These are phyloP conservation scores for Waltergamsia citrina DNA, from an alignment of 2,329 filamentous ascomycete genomes.

Conservation along the genomic window DNA sequence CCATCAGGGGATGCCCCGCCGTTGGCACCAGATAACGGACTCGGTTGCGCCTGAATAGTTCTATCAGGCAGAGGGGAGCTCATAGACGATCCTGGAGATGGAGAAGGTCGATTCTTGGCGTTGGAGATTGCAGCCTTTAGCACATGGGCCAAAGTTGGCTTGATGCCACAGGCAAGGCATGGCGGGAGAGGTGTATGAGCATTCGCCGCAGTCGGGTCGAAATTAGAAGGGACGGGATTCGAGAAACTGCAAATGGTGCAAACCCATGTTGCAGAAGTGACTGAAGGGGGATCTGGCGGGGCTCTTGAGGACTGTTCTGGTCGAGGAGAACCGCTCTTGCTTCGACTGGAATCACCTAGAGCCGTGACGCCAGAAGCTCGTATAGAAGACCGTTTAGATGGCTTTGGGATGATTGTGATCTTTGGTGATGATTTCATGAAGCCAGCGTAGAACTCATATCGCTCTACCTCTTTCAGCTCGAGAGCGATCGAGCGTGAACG, in stretches of 20 bases:
- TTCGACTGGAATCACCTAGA: no score
- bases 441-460: slow-evolving; percentile 83
- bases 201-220: slow-evolving; percentile 75
- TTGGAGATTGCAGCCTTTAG: slow-evolving; percentile 80
- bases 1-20: slow-evolving; percentile 3
- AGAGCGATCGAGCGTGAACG: slow-evolving; percentile 76
- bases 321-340: slow-evolving; percentile 37
- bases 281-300: slow-evolving; percentile 28
- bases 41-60: slow-evolving; percentile 8
- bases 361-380: slow-evolving; percentile 43
- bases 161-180: slow-evolving; percentile 89
- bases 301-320: slow-evolving; percentile 30
- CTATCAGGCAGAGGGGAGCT: slow-evolving; percentile 18
- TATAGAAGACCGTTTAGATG: slow-evolving; percentile 55
- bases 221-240: slow-evolving; percentile 87
- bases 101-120: slow-evolving; percentile 44
- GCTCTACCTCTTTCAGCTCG: slow-evolving; percentile 84
- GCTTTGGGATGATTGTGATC: slow-evolving; percentile 79
- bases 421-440: slow-evolving; percentile 95
- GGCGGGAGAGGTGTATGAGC: slow-evolving; percentile 73
- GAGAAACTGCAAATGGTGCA: slow-evolving; percentile 95
- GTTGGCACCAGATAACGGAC: slow-evolving; percentile 6
- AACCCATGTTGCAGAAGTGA: slow-evolving; percentile 74
- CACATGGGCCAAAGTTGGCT: slow-evolving; percentile 72
- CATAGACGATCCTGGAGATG: slow-evolving; percentile 7